Evolutionary conservation across 257 asterid genomes (phyloP).

Genomic region (Forsythia viridissima): DNA sequence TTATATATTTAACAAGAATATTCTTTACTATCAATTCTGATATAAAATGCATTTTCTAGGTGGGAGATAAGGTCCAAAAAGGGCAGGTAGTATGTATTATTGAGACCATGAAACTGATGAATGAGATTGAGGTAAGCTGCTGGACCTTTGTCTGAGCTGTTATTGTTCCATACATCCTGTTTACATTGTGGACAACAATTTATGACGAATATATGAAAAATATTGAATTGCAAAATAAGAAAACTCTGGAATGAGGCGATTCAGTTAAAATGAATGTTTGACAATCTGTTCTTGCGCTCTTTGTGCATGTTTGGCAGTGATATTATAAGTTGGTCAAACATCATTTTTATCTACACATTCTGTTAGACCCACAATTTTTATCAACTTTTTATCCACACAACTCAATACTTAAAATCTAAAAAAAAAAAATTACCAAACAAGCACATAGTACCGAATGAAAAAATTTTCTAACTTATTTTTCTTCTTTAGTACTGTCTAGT

Average conservation of each 20-base stretch:
- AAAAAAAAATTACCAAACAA: too few species aligned
- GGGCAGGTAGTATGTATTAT: constrained; percentile 70
- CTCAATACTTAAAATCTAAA: too few species aligned
- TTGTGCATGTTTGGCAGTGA: neutral
- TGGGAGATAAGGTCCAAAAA: constrained; percentile 71
- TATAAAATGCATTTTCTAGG: constrained; percentile 28
- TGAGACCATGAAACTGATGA: constrained; percentile 83
- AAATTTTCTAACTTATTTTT: neutral
- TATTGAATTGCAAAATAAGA: neutral
- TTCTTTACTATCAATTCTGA: neutral
- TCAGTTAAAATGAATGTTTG: constrained; percentile 5
- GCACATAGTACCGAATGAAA: neutral
- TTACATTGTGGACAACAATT: constrained; percentile 10
- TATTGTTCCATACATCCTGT: neutral
- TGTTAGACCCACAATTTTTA: too few species aligned
- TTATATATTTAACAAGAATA: neutral
- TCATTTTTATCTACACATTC: too few species aligned
- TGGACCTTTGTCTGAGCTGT: constrained; percentile 12
- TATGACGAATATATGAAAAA: neutral
- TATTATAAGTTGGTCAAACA: too few species aligned
- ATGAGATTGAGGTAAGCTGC: constrained; percentile 64
- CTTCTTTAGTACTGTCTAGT: neutral
- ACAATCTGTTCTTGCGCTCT: neutral
- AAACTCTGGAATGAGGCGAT: constrained; percentile 17
- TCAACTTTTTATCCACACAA: too few species aligned